Base-by-base conservation (phyloP, 352 stramenopile genomes). In the Phytophthora hibernalis region DNA sequence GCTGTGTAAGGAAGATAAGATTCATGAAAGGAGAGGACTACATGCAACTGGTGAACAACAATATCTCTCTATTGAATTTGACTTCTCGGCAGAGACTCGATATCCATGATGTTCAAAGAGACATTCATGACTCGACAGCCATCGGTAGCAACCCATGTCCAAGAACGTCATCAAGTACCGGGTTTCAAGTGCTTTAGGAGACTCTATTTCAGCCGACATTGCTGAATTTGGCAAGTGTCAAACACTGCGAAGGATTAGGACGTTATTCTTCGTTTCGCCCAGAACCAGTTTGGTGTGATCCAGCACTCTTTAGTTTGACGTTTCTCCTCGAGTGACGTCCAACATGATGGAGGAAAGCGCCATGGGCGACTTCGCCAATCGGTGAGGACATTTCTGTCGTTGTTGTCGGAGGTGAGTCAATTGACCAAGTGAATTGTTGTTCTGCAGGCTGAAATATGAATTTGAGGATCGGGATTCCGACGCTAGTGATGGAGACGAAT, bases 401-500 rank as follows among this genome's bases (percentile, higher is more conserved):
- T 7, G 8, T 22, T 33, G 9, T 47, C 12, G 37, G 30, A n/a
- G 20, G 43, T 49, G 43, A 28, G 42, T 37, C 10, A 11, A 43
- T 15, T 54, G 33, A 54, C n/a, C 37, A 0, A 55, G 16, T 15
- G 42, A 26, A 40, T 4, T 35, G 16, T n/a, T 50, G 35, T 64
- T 59, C 10, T 43, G 22, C 61, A 76, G 68, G 8, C 76, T 89
- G 35, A 85, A 88, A 54, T 71, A 81, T 12, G 80, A 93, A 61
- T 93, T 93, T 43, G 83, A 93, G 54, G 82, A 90, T 21, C 68
- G 57, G n/a, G 65, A 67, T 9, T 89, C 82, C 0, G 65, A 85
- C 24, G 72, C 66, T 33, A 87, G 82, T 53, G 82, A 89, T 40
- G 56, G 63, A 11, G 74, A 87, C 28, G 85, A 85, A 26, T 87